A percentile compares a stretch with the other conserved stretches of the same genome.
Conservation (phyloP, 1,139 yeast genomes). For the Magnusiomyces paraingens region DNA sequence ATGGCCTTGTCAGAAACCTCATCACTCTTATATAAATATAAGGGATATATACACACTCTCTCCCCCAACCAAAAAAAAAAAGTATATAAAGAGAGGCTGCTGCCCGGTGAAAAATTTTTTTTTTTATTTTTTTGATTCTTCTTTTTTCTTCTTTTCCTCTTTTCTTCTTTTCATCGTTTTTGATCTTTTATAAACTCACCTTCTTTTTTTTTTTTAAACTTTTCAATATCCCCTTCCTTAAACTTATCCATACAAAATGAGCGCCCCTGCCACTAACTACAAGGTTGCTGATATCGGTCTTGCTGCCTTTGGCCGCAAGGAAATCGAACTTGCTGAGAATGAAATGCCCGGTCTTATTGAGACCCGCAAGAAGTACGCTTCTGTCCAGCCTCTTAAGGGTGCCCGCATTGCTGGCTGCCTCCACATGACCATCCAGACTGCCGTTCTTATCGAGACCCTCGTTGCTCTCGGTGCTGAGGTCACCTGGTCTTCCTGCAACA, state of each 20-base stretch:
- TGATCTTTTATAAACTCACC: background rate
- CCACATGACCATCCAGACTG: constrained; percentile 99
- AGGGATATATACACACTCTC: too few relatives aligned
- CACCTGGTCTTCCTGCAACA: constrained; percentile 99
- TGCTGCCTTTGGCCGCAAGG: constrained; percentile 99
- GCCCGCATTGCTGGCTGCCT: constrained; percentile 99
- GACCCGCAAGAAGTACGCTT: constrained; percentile 90
- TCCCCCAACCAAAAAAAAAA: too few relatives aligned
- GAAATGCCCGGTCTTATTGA: constrained; percentile 99
- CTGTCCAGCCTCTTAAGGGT: constrained; percentile 92
- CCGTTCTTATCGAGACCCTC: constrained; percentile 96
- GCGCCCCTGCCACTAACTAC: constrained; percentile 50
- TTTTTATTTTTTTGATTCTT: constrained; percentile 5
- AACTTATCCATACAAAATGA: constrained; percentile 18
- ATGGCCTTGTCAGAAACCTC: too few relatives aligned
- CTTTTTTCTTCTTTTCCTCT: constrained; percentile 3
- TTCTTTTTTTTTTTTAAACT: constrained; percentile 3
- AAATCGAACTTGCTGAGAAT: constrained; percentile 97
- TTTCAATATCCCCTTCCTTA: constrained; percentile 3
- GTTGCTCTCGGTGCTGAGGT: constrained; percentile 99
- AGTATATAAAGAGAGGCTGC: background rate
- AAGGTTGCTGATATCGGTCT: constrained; percentile 98
- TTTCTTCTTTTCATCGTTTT: constrained; percentile 2
- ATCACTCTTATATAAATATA: too few relatives aligned
- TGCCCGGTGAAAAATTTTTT: constrained; percentile 6